phyloP scores from a whole-genome alignment of 805 yeast species.

The Cyberlindnera veronae region DNA sequence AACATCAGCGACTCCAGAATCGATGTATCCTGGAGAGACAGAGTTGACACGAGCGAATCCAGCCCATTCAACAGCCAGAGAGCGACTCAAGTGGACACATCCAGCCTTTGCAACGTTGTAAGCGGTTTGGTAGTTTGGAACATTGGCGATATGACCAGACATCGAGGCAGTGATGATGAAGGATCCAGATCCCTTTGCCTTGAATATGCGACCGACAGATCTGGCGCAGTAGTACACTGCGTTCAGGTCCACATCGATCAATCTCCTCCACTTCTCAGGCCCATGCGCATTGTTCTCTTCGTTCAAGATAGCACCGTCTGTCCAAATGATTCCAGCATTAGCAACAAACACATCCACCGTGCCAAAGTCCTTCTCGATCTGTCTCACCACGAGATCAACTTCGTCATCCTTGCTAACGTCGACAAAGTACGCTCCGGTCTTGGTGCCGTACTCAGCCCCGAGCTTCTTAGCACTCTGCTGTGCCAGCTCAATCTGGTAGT shows the following conservation, averaged over 20 bases:
- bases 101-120: slow-evolving; percentile 48
- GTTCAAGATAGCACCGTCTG: slow-evolving; percentile 54
- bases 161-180: slow-evolving; percentile 83
- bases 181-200: slow-evolving; percentile 70
- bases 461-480: slow-evolving; percentile 57
- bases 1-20: slow-evolving; percentile 59
- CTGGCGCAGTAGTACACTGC: slow-evolving; percentile 82
- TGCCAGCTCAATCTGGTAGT: slow-evolving; percentile 33
- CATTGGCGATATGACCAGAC: slow-evolving; percentile 84
- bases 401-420: slow-evolving; percentile 28
- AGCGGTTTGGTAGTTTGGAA: slow-evolving; percentile 83
- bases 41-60: slow-evolving; percentile 81
- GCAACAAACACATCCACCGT: slow-evolving; percentile 81
- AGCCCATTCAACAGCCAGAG: slow-evolving; percentile 70
- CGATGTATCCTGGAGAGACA: slow-evolving; percentile 83
- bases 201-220: slow-evolving; percentile 68
- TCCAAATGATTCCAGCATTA: slow-evolving; percentile 88
- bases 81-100: slow-evolving; percentile 19
- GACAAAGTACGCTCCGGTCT: slow-evolving; percentile 48
- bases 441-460: slow-evolving; percentile 55
- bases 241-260: slow-evolving; percentile 71
- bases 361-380: slow-evolving; percentile 60
- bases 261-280: slow-evolving; percentile 60
- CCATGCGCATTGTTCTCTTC: slow-evolving; percentile 25
- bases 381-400: slow-evolving; percentile 27